phyloP scores from a whole-genome alignment of 768 basidiomycete species.

The Phylloporus scabripes region DNA sequence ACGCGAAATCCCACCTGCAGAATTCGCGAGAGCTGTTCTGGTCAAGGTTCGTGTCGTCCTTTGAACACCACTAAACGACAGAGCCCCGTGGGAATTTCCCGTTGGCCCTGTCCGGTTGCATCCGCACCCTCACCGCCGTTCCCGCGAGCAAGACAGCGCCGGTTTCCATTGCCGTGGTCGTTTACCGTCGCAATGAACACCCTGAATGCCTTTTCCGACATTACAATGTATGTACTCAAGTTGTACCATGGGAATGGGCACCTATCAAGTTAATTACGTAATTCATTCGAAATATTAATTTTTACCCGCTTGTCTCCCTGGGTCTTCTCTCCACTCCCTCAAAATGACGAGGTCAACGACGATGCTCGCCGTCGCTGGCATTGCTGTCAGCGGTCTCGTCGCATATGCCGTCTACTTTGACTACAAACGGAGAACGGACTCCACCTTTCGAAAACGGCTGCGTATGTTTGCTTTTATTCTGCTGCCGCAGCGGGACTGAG shows the following conservation, averaged over 20 bases:
- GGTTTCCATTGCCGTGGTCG: neutral
- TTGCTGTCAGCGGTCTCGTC: conserved; percentile 50
- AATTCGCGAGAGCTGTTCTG: conserved; percentile 17
- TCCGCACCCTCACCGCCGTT: conserved; percentile 4
- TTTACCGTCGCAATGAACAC: neutral
- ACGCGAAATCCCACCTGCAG: conserved; percentile 18
- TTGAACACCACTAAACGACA: conserved; percentile 18
- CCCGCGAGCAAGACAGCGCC: neutral
- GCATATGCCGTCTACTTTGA: conserved; percentile 94
- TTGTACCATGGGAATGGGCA: neutral
- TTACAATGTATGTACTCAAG: neutral
- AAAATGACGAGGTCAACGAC: conserved; percentile 34
- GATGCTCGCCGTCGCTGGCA: conserved; percentile 37
- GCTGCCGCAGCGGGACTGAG: neutral
- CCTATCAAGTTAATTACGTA: conserved; percentile 23
- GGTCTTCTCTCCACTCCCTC: conserved; percentile 13
- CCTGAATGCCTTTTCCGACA: neutral
- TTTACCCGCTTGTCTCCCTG: conserved; percentile 1
- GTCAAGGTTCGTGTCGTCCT: conserved; percentile 18
- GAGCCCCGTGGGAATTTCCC: conserved; percentile 17
- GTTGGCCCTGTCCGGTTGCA: conserved; percentile 6
- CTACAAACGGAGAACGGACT: conserved; percentile 85
- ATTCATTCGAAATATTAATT: conserved; percentile 10
- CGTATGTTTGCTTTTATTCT: conserved; percentile 46
- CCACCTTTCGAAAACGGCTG: conserved; percentile 81